phyloP scores from a whole-genome alignment of 202 grass and related monocot species.

The Dendrocalamus latiflorus region DNA sequence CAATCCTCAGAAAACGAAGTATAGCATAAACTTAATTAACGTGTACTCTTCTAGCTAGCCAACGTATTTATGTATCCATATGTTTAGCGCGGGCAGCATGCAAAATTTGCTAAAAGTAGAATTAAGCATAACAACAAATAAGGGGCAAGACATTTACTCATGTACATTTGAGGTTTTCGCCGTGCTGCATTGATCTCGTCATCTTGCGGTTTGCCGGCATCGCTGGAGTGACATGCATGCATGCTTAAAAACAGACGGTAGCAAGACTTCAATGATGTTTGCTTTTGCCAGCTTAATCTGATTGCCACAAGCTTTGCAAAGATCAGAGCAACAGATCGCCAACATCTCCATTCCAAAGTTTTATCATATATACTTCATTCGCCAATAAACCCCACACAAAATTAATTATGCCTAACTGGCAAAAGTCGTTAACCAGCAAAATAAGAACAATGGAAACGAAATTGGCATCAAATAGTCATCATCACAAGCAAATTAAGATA shows the following conservation, averaged over 20 bases:
- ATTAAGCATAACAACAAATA: background rate
- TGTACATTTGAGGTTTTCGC: background rate
- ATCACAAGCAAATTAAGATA: background rate
- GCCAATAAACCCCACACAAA: background rate
- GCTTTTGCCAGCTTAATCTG: background rate
- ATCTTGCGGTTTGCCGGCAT: too few relatives aligned
- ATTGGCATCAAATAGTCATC: background rate
- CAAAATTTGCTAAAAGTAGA: background rate
- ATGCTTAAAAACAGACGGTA: background rate
- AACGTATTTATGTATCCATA: too few relatives aligned
- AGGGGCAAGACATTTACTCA: background rate
- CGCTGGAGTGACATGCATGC: background rate
- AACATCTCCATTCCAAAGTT: background rate
- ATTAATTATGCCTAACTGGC: background rate
- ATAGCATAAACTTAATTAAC: too few relatives aligned
- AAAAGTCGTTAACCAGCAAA: background rate
- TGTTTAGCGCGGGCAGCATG: background rate
- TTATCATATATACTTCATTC: background rate
- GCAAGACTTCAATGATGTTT: background rate
- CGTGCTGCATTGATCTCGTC: background rate
- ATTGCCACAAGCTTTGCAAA: background rate
- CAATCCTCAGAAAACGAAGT: too few relatives aligned
- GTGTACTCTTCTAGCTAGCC: too few relatives aligned
- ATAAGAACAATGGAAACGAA: background rate
- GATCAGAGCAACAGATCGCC: background rate